Evolutionary conservation across 108 stramenopile genomes (phyloP).

Genomic region (Skeletonema costatum): DNA sequence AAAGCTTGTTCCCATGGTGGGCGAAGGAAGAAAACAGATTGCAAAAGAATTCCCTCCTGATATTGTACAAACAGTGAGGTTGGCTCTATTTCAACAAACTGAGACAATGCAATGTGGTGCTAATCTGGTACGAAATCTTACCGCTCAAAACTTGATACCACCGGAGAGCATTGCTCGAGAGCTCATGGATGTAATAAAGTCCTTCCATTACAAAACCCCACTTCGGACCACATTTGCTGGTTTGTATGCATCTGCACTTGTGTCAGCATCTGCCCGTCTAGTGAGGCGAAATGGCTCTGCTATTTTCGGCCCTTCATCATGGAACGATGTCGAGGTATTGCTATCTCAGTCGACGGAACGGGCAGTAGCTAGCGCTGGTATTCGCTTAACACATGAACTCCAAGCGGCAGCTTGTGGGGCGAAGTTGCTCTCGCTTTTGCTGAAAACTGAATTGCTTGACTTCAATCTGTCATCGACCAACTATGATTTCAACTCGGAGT

Average conservation of each 20-base stretch:
- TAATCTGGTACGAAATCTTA: constrained; percentile 29
- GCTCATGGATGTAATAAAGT: constrained; percentile 37
- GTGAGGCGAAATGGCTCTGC: constrained; percentile 22
- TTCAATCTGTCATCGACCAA: constrained; percentile 1
- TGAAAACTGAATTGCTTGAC: constrained; percentile 30
- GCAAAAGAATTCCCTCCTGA: constrained; percentile 34
- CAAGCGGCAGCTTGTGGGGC: constrained; percentile 45
- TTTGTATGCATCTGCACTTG: constrained; percentile 27
- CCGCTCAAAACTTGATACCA: constrained; percentile 27
- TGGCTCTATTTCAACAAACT: constrained; percentile 27
- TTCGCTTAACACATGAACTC: constrained; percentile 24
- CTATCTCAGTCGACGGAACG: constrained; percentile 27
- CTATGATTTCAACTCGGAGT: not conserved
- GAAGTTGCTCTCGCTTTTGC: constrained; percentile 30
- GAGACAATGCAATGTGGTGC: constrained; percentile 16
- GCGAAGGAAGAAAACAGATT: constrained; percentile 13
- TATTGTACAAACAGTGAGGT: constrained; percentile 33
- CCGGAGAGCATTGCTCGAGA: constrained; percentile 19
- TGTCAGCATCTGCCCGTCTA: constrained; percentile 22
- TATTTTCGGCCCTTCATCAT: constrained; percentile 42
- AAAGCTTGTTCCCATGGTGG: not conserved
- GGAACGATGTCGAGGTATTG: constrained; percentile 41
- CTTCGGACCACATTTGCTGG: constrained; percentile 35
- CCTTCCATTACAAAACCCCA: constrained; percentile 35
- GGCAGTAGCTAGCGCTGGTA: constrained; percentile 32